Evolutionary conservation across 2,329 filamentous ascomycete species (phyloP), one percentile per base, ranked within the genome.

Genomic region (Thielaviopsis punctulata): DNA sequence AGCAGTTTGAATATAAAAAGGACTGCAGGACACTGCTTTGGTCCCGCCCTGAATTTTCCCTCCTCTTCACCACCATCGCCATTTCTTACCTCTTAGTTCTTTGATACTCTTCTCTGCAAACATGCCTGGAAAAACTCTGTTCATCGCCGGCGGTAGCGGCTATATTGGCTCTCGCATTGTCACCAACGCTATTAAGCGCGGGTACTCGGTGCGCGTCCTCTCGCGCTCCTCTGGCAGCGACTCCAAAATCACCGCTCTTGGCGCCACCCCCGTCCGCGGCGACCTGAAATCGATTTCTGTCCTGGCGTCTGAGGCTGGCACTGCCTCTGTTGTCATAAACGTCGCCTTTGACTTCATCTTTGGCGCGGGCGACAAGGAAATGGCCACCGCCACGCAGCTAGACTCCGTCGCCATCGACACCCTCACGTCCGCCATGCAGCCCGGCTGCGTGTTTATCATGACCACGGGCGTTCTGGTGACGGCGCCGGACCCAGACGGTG

Each of bases 281-380:
- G 63, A 67, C 56, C 63, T 73, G 2, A 54, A 55, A 2, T 59
- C 65, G 9, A 61, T 66, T 39, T 64, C 67, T 21, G 56, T 68
- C 2, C 62, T 74, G 4, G 61, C 60, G 2, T 25, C 55, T 13
- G 66, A 70, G 56, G 63, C 64, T 46, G 56, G 62, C n/a, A 54
- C 59, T 9, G 68, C 69, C 5, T 68, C 73, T 52, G 58, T 63
- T n/a, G 66, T 73, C 6, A 58, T 73, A 4, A 67, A 69, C 55
- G 62, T 73, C 5, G 70, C 66, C 3, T 61, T 63, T 50, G 57
- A 64, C 18, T 62, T 64, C 48, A 56, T 61, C 44, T 60, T 61
- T 57, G 55, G 58, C 33, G 64, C 63, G 49, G 57, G 60, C 2
- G 62, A 60, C 24, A 56, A 61, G 12, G 49, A 60, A n/a, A 36